phyloP scores from a whole-genome alignment of 2,329 filamentous ascomycete genomes.

The Arthroderma sp. region DNA sequence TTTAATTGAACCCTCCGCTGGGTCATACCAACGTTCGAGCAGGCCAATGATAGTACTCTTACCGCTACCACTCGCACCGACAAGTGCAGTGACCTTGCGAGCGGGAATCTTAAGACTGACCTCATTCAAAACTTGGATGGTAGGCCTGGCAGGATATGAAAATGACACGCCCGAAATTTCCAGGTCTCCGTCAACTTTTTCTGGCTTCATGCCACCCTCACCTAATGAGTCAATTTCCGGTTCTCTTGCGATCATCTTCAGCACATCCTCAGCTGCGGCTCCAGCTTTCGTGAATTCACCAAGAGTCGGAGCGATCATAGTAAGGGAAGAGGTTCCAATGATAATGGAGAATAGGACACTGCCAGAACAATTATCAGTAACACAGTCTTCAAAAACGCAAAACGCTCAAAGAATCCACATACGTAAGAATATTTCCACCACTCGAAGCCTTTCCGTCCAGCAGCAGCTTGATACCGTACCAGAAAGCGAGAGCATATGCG shows the following conservation, averaged over 20 bases:
- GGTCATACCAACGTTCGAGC: constrained; percentile 46
- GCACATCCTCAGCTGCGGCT: constrained; percentile 26
- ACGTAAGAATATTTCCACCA: constrained; percentile 18
- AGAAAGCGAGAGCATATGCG: constrained; percentile 22
- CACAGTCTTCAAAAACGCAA: background rate
- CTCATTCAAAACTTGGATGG: constrained; percentile 29
- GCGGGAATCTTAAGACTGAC: constrained; percentile 34
- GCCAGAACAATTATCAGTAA: constrained; percentile 1
- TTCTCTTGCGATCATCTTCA: constrained; percentile 28
- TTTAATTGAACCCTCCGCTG: constrained; percentile 35
- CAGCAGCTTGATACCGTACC: constrained; percentile 21
- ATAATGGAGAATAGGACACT: constrained; percentile 19
- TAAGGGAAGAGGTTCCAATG: constrained; percentile 27
- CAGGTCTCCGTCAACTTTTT: constrained; percentile 20
- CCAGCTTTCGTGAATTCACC: constrained; percentile 32
- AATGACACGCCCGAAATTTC: constrained; percentile 33
- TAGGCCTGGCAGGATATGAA: constrained; percentile 35
- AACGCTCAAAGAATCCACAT: constrained; percentile 1
- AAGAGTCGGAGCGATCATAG: constrained; percentile 28
- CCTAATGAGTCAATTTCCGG: constrained; percentile 28
- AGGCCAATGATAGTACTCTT: constrained; percentile 46
- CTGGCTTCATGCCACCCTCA: constrained; percentile 14
- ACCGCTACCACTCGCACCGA: constrained; percentile 46
- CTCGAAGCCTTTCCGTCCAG: constrained; percentile 13
- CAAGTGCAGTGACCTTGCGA: constrained; percentile 42